Base-by-base conservation (phyloP, 169 alveolate species). In the Eimeria zaria region DNA sequence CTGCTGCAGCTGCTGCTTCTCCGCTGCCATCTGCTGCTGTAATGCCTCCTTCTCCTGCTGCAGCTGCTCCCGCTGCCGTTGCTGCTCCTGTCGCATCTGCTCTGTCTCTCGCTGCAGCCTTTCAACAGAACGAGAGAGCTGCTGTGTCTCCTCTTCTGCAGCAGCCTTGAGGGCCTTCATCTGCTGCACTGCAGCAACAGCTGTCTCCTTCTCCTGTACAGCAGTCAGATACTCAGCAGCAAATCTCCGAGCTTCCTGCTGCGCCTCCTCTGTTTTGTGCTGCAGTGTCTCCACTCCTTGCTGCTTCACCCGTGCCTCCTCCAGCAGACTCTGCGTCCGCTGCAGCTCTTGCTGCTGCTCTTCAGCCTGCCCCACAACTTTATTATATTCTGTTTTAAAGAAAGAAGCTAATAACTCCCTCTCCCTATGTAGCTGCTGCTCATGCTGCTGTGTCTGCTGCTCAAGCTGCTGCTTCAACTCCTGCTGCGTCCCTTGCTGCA, bases 271-370 rank as follows among this genome's bases (percentile, higher is more conserved):
- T 24, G 91, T 55, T 12, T 83, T 48, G 53, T 83, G 67, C 60
- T 83, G 74, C 69, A 83, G 91, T 14, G 73, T 33, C 73, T 83
- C 74, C 16, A 83, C 58, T 0, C 51, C 73, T 44, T 83, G 73
- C 53, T 83, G 69, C 67, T 39, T 9, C 41, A 24, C 91, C 36
- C 62, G 27, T 22, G 91, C 91, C 41, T 51, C 91, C 11, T 51
- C 91, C 18, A 83, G 67, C 44, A 83, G 16, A 22, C 48, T 48
- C 18, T 83, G 73, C 4, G 91, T 53, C 3, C 53, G 91, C 74
- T 83, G 39, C 91, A 83, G 91, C 91, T 83, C 36, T 33, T 83
- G 91, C 74, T 83, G 76, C 53, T 44, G 48, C 53, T 83, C 91
- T 44, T 48, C 39, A 11, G 91, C 91, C 74, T 83, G 76, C 74